phyloP scores from a whole-genome alignment of 2,329 filamentous ascomycete genomes.

The Pseudohalonectria lignicola region DNA sequence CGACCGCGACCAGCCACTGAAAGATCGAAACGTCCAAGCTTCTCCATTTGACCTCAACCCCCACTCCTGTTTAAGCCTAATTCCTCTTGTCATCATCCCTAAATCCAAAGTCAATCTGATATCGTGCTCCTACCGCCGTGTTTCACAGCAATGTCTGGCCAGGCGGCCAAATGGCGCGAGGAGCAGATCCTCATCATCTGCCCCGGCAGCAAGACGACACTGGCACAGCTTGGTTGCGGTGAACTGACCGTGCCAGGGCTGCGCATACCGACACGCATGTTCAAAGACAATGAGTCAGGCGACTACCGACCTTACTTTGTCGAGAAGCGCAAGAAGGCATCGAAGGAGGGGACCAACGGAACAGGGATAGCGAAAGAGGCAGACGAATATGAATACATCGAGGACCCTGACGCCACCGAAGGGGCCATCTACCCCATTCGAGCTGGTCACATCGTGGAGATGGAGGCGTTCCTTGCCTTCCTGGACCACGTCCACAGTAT shows the following conservation, averaged over 20 bases:
- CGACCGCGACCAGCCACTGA: too few relatives aligned
- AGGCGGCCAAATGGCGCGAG: constrained; percentile 50
- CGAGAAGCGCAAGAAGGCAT: constrained; percentile 48
- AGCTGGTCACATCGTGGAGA: constrained; percentile 75
- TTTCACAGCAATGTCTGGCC: constrained; percentile 48
- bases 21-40: too few relatives aligned
- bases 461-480: constrained; percentile 87
- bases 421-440: constrained; percentile 79
- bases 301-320: constrained; percentile 70
- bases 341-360: constrained; percentile 30
- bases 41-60: too few relatives aligned
- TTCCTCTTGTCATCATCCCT: too few relatives aligned
- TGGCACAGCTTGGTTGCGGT: constrained; percentile 81
- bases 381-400: constrained; percentile 63
- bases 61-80: too few relatives aligned
- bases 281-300: constrained; percentile 69
- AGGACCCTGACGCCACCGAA: constrained; percentile 79
- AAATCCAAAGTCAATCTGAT: too few relatives aligned
- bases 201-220: constrained; percentile 77
- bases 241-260: constrained; percentile 86
- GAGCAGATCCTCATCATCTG: constrained; percentile 61
- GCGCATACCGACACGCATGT: constrained; percentile 90
- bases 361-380: too few relatives aligned
- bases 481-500: constrained; percentile 85
- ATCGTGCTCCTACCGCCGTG: too few relatives aligned